Percentiles rank a stretch among this genome's conserved stretches.
phyloP scores from a whole-genome alignment of 352 stramenopile genomes.

The Phytophthora palmivora region DNA sequence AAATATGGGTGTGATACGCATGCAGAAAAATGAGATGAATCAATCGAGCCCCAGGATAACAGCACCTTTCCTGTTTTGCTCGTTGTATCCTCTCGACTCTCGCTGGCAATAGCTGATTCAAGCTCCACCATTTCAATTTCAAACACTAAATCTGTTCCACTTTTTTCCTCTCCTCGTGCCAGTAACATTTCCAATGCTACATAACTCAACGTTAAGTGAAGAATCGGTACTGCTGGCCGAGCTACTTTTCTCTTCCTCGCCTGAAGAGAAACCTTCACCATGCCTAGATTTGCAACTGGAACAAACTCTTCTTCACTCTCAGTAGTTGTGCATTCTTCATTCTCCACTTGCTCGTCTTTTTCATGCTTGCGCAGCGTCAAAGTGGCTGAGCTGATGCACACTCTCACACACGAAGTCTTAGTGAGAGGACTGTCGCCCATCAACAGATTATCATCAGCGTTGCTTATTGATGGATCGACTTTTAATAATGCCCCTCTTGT shows the following conservation, averaged over 20 bases:
- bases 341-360: slow-evolving; percentile 18
- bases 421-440: slow-evolving; percentile 24
- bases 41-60: slow-evolving; percentile 55
- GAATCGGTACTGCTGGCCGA: slow-evolving; percentile 65
- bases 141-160: slow-evolving; percentile 61
- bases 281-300: slow-evolving; percentile 83
- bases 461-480: slow-evolving; percentile 17
- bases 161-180: slow-evolving; percentile 35
- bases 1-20: slow-evolving; percentile 84
- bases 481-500: slow-evolving; percentile 60
- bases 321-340: slow-evolving; percentile 21
- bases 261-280: slow-evolving; percentile 69
- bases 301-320: slow-evolving; percentile 61
- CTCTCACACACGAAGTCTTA: slow-evolving; percentile 53
- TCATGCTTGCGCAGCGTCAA: slow-evolving; percentile 76
- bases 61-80: slow-evolving; percentile 42
- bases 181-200: slow-evolving; percentile 57
- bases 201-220: slow-evolving; percentile 59
- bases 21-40: slow-evolving; percentile 49
- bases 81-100: slow-evolving; percentile 36
- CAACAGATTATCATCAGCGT: slow-evolving; percentile 23
- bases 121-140: slow-evolving; percentile 77
- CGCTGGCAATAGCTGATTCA: slow-evolving; percentile 35
- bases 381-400: slow-evolving; percentile 63
- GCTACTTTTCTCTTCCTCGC: slow-evolving; percentile 54